Base-by-base conservation (phyloP, 371 early-diverging fungal species). In the Haplosporangium sp. region DNA sequence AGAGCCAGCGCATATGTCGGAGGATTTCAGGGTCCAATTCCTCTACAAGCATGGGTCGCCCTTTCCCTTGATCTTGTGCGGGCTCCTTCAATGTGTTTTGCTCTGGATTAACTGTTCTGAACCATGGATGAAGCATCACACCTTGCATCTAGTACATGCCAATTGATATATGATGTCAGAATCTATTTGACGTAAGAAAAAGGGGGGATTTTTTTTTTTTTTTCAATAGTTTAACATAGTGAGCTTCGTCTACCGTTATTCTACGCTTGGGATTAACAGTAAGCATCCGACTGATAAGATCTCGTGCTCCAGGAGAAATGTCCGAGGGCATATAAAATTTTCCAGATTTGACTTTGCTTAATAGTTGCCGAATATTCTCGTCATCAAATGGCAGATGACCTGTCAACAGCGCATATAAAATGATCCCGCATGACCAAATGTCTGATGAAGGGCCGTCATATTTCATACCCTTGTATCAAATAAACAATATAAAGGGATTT, bases 331-430 rank as follows among this genome's bases (percentile, higher is more conserved):
- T 81, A 37, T 75, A 72, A 55, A 81, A 81, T 10, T 81, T 81
- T 4, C 82, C 82, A 3, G 75, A 40, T 56, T 81, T 81, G 52
- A 93, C 94, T 82, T 95, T 95, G 63, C 83, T 86, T 37, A 95
- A 72, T 20, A 96, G 74, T 52, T 90, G 86, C 7, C 92, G 84
- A 61, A 97, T 94, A 83, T 96, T 95, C 61, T 95, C 95, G 76
- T 96, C 96, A 67, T 98, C 96, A 86, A 97, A 98, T 2, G 98
- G 98, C 45, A 98, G 85, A 71, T 92, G 92, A 3, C 97, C 97
- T 55, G 93, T 92, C 52, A 98, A 76, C 19, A 97, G 84, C 0
- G 96, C 97, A 77, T 93, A 98, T 10, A 98, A 79, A 47, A 98
- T 95, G 56, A 98, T 93, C 2, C 98, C 98, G 71, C 96, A 93